Evolutionary conservation across 169 alveolate species (phyloP).

Genomic region (Plasmodium inui): DNA sequence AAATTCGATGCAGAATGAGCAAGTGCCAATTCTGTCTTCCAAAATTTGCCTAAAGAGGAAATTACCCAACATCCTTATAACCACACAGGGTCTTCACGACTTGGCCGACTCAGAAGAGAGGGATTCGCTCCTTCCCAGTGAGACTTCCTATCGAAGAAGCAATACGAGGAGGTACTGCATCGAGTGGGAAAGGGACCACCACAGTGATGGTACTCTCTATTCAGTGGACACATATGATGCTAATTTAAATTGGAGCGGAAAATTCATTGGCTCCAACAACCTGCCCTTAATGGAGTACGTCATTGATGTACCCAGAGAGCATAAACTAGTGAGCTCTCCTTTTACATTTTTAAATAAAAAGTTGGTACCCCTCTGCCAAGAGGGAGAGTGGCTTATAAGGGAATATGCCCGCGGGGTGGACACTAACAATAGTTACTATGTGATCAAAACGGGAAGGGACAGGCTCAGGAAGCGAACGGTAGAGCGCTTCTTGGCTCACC

Average conservation of each 20-base stretch:
- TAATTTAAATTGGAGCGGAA: background rate
- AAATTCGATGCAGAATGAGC: constrained; percentile 23
- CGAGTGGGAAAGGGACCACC: background rate
- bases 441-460: constrained; percentile 11
- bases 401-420: background rate
- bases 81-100: background rate
- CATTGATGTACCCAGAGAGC: constrained; percentile 22
- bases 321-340: constrained; percentile 14
- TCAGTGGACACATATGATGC: background rate
- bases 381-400: background rate
- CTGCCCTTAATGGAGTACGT: constrained; percentile 19
- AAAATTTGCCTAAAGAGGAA: constrained; percentile 11
- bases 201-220: background rate
- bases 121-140: background rate
- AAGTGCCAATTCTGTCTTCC: background rate
- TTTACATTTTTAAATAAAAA: constrained; percentile 25
- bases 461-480: background rate
- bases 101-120: background rate
- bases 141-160: background rate
- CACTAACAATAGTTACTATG: constrained; percentile 13
- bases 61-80: constrained; percentile 12
- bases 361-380: background rate
- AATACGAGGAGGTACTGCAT: constrained; percentile 2
- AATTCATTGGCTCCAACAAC: constrained; percentile 35
- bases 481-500: background rate